Evolutionary conservation across 1,139 yeast genomes (phyloP).

Genomic region (Dujonia santamariae): DNA sequence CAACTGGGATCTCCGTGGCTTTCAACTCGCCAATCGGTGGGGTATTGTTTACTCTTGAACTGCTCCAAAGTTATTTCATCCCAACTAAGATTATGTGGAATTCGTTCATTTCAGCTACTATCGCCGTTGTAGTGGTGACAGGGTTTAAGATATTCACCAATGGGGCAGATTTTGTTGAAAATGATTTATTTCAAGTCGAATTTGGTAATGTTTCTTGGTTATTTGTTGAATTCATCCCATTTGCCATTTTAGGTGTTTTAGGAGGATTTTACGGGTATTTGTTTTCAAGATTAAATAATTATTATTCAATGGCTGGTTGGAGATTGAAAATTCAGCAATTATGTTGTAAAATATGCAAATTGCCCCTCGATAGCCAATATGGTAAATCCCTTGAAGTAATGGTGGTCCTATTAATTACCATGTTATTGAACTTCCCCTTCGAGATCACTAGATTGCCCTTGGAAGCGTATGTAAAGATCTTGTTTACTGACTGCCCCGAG

Average conservation of each 20-base stretch:
- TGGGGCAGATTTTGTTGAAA: constrained; percentile 48
- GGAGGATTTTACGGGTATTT: constrained; percentile 69
- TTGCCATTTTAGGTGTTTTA: constrained; percentile 58
- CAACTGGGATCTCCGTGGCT: constrained; percentile 92
- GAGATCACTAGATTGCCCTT: constrained; percentile 55
- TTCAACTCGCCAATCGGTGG: constrained; percentile 97
- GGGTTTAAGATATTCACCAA: constrained; percentile 61
- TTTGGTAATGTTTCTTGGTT: constrained; percentile 74
- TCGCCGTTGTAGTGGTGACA: constrained; percentile 60
- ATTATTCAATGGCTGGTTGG: constrained; percentile 17
- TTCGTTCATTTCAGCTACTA: constrained; percentile 73
- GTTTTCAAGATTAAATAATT: constrained; percentile 49
- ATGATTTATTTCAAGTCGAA: constrained; percentile 61
- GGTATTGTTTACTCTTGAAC: constrained; percentile 79
- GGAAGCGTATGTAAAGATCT: constrained; percentile 49
- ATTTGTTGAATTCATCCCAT: constrained; percentile 65
- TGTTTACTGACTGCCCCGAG: constrained; percentile 62
- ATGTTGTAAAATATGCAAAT: constrained; percentile 13
- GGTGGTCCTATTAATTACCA: constrained; percentile 46
- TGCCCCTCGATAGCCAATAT: constrained; percentile 13
- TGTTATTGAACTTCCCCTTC: constrained; percentile 54
- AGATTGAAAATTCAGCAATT: constrained; percentile 18
- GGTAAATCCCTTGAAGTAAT: constrained; percentile 47
- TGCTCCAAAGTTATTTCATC: constrained; percentile 59
- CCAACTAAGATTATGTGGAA: constrained; percentile 75